Conservation (phyloP, 192 early-diverging fungal species). For the Coemansia sp. region DNA sequence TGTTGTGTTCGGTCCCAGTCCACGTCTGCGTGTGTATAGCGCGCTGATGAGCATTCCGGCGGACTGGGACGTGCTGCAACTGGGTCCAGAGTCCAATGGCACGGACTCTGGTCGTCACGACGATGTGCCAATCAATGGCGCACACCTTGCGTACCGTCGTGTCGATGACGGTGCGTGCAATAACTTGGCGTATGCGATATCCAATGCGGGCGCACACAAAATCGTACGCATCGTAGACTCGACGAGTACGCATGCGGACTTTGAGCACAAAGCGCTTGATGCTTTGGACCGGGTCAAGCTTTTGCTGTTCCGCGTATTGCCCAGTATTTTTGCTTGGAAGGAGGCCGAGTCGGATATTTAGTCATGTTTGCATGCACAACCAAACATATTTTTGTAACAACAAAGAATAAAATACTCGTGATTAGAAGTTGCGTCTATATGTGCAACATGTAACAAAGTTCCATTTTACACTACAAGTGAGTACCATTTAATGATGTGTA, state of each 20-base stretch:
- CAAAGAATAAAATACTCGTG: background rate
- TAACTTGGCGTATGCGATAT: constrained; percentile 52
- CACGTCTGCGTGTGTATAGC: constrained; percentile 41
- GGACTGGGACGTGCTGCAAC: constrained; percentile 53
- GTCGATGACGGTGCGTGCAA: constrained; percentile 54
- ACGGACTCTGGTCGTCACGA: constrained; percentile 52
- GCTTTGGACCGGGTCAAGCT: constrained; percentile 39
- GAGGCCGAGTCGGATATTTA: constrained; percentile 15
- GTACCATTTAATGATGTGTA: too few relatives aligned
- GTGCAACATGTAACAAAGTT: too few relatives aligned
- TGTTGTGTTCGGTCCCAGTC: constrained; percentile 43
- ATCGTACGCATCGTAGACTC: constrained; percentile 36
- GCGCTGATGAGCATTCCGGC: constrained; percentile 40
- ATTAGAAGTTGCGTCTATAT: background rate
- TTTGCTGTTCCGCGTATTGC: constrained; percentile 47
- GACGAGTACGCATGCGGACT: constrained; percentile 46
- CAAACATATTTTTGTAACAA: background rate
- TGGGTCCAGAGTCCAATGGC: constrained; percentile 42
- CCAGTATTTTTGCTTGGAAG: constrained; percentile 46
- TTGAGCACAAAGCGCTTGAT: constrained; percentile 46
- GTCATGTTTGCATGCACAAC: background rate
- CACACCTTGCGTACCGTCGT: constrained; percentile 34
- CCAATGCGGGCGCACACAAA: constrained; percentile 42
- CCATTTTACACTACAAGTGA: too few relatives aligned
- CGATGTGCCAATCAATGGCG: constrained; percentile 32